Conservation (phyloP, 192 early-diverging fungal genomes). For the Backusella tuberculispora region DNA sequence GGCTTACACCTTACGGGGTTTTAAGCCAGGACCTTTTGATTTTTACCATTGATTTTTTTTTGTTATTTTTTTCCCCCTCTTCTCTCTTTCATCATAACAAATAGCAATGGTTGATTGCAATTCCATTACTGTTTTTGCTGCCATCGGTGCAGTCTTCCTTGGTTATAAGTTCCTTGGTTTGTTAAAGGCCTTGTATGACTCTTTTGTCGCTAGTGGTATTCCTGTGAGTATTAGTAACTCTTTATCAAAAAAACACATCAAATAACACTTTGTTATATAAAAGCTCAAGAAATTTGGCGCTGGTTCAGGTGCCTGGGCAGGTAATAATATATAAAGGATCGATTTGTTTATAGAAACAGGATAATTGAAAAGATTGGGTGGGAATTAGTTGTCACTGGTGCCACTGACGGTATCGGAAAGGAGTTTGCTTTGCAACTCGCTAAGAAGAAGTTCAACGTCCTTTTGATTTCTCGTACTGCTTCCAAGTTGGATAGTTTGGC, state of each 20-base stretch:
- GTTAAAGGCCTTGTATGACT: constrained; percentile 36
- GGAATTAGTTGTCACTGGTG: constrained; percentile 84
- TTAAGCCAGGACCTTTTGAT: background rate
- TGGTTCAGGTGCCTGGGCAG: constrained; percentile 64
- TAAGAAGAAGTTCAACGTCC: constrained; percentile 78
- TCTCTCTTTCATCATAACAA: background rate
- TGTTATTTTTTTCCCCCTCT: constrained; percentile 16
- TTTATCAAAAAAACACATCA: background rate
- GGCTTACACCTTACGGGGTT: background rate
- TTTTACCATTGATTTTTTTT: background rate
- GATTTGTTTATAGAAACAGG: background rate
- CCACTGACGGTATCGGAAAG: constrained; percentile 95
- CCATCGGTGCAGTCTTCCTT: constrained; percentile 41
- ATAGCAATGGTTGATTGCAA: constrained; percentile 13
- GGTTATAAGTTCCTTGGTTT: constrained; percentile 43
- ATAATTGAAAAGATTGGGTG: background rate
- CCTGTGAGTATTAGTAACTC: constrained; percentile 16
- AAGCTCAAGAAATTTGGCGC: constrained; percentile 62
- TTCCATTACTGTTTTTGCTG: constrained; percentile 35
- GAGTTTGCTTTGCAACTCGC: constrained; percentile 94
- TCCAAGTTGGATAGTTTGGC: constrained; percentile 81
- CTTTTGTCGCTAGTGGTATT: constrained; percentile 29
- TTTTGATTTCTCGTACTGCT: constrained; percentile 81
- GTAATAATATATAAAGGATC: constrained; percentile 31
- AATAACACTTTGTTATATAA: background rate